Percentiles rank a stretch among this genome's conserved stretches.
These are phyloP conservation scores for Pueraria montana DNA, from an alignment of 306 rosid species.

Conservation along the genomic window DNA sequence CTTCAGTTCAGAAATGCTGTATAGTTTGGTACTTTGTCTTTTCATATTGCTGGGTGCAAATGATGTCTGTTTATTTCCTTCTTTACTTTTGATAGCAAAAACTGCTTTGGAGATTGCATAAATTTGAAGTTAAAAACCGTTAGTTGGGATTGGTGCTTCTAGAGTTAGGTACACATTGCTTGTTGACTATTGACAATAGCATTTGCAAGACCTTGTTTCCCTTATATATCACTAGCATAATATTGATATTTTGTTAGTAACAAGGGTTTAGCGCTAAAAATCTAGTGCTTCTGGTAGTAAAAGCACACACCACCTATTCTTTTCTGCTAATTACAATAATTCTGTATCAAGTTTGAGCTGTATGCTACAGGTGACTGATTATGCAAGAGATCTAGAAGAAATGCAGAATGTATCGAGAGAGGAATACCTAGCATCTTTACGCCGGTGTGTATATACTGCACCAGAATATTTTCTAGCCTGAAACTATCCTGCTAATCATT, in stretches of 20 bases:
- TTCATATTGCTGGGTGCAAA: conserved; percentile 3
- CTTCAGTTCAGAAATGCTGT: neutral
- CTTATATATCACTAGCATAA: neutral
- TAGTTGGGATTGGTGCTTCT: neutral
- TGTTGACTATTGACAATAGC: neutral
- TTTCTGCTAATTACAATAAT: neutral
- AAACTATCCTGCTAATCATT: conserved; percentile 35
- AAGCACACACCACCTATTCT: neutral
- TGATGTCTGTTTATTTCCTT: neutral
- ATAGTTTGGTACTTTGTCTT: neutral
- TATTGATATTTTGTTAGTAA: neutral
- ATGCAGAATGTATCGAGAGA: conserved; percentile 83
- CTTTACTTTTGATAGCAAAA: neutral
- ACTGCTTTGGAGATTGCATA: neutral
- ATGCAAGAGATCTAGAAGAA: conserved; percentile 85
- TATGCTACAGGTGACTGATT: conserved; percentile 75
- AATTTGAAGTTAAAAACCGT: neutral
- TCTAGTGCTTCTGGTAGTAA: conserved; percentile 8
- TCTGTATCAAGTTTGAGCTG: conserved; percentile 1
- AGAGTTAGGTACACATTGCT: neutral
- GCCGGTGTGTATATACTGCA: conserved; percentile 60
- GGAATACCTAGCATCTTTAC: conserved; percentile 81
- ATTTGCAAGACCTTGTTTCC: conserved; percentile 8
- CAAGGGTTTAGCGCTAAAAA: neutral
- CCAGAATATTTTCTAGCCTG: conserved; percentile 36